Evolutionary conservation across 441 rosid genomes (phyloP).

Genomic region (Euphorbia schlechtendalii): DNA sequence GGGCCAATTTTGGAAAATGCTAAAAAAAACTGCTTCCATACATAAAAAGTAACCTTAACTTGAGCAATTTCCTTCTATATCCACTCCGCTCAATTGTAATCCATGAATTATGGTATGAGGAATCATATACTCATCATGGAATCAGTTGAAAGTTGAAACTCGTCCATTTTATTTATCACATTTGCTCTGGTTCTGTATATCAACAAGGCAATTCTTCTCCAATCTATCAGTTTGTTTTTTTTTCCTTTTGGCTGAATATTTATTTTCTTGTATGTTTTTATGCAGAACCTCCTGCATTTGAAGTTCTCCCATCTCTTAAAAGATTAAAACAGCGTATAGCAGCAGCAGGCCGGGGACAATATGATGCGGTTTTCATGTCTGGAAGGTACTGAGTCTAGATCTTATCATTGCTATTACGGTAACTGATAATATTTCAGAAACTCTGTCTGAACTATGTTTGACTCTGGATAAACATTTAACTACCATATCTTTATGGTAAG

Average conservation of each 20-base stretch:
- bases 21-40: too few relatives aligned
- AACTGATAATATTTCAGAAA: too few relatives aligned
- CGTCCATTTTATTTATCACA: neutral
- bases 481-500: too few relatives aligned
- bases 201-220: neutral
- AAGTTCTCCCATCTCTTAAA: slow-evolving; percentile 79
- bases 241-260: neutral
- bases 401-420: too few relatives aligned
- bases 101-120: neutral
- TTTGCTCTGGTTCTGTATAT: neutral
- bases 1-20: too few relatives aligned
- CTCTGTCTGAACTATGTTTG: too few relatives aligned
- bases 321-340: slow-evolving; percentile 68
- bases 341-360: slow-evolving; percentile 79
- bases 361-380: slow-evolving; percentile 90
- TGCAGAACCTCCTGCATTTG: slow-evolving; percentile 90
- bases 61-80: too few relatives aligned
- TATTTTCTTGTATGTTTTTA: slow-evolving; percentile 15
- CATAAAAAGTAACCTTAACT: too few relatives aligned
- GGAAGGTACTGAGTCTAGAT: slow-evolving; percentile 60
- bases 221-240: neutral
- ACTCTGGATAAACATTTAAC: too few relatives aligned
- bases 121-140: neutral
- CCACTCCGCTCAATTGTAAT: neutral
- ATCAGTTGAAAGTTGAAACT: neutral